Base-by-base conservation (phyloP, 768 basidiomycete genomes). In the Boletus pseudo-olivaceus region DNA sequence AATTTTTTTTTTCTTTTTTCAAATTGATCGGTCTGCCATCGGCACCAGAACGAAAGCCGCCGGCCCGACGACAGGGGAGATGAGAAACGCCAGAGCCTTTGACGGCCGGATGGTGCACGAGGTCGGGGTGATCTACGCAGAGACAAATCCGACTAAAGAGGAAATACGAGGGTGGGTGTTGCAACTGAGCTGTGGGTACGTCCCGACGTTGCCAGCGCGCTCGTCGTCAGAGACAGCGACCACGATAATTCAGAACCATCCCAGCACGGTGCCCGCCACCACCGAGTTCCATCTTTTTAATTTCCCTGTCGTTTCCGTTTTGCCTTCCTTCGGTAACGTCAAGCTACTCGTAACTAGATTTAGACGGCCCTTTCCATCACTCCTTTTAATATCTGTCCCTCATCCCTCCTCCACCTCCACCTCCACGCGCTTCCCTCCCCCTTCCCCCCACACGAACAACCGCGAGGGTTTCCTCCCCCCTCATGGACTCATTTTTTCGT, bases 401-500 rank as follows among this genome's bases (percentile, higher is more conserved):
- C 54, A 37, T 29, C 54, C 41, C 38, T 5, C 38, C 37, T 30
- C 39, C 51, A 42, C 34, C 37, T 30, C 39, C 51, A 42, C 34
- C 26, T 27, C 56, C 40, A 34, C 43, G 35, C 46, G 44, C 49
- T 39, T 46, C 32, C 47, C 30, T 33, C 47, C 41, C 47, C 48
- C 30, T 49, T 12, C 53, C 27, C n/a, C 47, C 7, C 47, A 48
- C 26, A 27, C 47, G 3, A 23, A 47, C 51, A 32, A 11, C 37
- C 30, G 15, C 43, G 59, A 27, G 43, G 26, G 39, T 27, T 33
- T 45, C 27, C n/a, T 52, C 35, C 37, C 26, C 56, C 19, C 23
- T 23, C 63, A 78, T 78, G 77, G 71, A 78, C 59, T 65, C 67
- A 51, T 69, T 61, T 42, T 23, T 71, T 51, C 72, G 67, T 51